phyloP scores from a whole-genome alignment of 345 rosid genomes.

The Noccaea bulbosa region DNA sequence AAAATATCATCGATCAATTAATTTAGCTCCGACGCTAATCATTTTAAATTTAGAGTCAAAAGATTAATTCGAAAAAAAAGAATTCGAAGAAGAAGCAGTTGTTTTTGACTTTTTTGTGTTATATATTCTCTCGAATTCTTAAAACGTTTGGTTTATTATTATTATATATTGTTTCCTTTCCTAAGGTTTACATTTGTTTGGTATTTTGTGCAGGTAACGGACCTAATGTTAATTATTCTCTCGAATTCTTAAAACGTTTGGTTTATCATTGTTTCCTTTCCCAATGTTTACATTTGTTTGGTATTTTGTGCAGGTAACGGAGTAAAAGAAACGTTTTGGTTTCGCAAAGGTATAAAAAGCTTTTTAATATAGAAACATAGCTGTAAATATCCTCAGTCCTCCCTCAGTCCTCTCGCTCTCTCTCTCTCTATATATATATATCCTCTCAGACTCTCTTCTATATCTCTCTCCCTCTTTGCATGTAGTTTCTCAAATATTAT shows the following conservation, averaged over 20 bases:
- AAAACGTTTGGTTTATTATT: too few species aligned
- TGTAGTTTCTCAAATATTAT: constrained; percentile 10
- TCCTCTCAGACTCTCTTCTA: background rate
- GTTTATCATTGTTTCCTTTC: too few species aligned
- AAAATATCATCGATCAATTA: too few species aligned
- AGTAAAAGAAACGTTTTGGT: constrained; percentile 1
- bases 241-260: too few species aligned
- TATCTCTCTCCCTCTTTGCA: constrained; percentile 6
- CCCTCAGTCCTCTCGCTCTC: background rate
- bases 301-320: too few species aligned
- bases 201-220: background rate
- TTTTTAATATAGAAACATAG: background rate
- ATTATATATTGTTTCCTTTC: background rate
- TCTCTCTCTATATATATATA: background rate
- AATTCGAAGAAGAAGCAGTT: too few species aligned
- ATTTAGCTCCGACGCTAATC: too few species aligned
- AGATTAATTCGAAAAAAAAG: too few species aligned
- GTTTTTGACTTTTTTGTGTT: background rate
- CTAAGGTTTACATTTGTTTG: background rate
- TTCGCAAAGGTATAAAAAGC: background rate
- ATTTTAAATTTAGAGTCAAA: too few species aligned
- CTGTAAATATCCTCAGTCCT: background rate
- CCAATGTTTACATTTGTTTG: too few species aligned
- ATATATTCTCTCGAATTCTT: background rate
- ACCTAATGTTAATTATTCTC: too few species aligned